Conservation (phyloP, 2,329 filamentous ascomycete genomes). For the Fusarium subtropicale region DNA sequence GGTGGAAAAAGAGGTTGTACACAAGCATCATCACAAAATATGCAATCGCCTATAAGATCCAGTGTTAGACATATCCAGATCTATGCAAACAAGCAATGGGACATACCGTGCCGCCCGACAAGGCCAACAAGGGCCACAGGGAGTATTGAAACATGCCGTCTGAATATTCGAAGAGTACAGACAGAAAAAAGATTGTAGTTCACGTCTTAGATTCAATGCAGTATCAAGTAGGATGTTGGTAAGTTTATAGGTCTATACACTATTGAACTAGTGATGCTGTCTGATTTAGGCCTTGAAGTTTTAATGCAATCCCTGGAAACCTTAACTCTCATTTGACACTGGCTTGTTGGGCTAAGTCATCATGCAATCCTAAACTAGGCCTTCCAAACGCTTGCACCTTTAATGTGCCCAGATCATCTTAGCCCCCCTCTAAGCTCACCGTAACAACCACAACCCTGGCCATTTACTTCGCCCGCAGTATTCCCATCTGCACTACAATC, state of each 20-base stretch:
- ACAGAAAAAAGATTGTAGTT: too few relatives aligned
- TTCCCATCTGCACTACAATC: neutral
- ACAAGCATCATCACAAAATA: neutral
- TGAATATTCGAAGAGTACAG: accelerated
- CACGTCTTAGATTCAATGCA: neutral
- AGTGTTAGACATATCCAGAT: neutral
- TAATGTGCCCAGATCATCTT: neutral
- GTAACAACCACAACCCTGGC: neutral
- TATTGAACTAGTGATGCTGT: neutral
- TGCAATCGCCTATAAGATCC: accelerated
- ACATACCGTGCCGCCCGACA: neutral
- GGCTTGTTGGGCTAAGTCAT: neutral
- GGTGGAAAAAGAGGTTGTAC: slow-evolving; percentile 10
- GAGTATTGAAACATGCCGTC: neutral
- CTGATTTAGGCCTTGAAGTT: neutral
- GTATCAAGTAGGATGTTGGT: neutral
- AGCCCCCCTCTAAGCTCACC: neutral
- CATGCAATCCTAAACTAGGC: neutral
- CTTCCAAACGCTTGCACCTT: neutral
- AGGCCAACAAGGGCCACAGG: neutral
- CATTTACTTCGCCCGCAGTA: neutral
- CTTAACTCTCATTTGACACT: neutral
- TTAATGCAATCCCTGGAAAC: neutral
- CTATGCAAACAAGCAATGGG: accelerated
- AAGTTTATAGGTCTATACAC: neutral